Evolutionary conservation across 176 grass and related monocot species (phyloP).

Genomic region (Oryza officinalis): DNA sequence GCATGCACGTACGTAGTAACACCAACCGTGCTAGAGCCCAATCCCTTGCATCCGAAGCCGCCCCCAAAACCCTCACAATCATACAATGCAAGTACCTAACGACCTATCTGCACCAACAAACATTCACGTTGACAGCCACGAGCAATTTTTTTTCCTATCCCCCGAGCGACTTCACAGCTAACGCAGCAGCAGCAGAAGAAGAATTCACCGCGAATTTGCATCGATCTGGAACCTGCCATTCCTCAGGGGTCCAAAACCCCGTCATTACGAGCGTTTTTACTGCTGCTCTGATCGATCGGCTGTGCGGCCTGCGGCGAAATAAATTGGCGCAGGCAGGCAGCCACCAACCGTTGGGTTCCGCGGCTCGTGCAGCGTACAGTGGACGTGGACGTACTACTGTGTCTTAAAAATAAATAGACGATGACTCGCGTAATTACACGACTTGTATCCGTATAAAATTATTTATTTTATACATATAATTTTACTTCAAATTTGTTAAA

Average conservation of each 20-base stretch:
- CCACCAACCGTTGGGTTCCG: slow-evolving; percentile 15
- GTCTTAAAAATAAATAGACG: no score
- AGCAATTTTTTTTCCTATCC: neutral
- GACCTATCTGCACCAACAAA: neutral
- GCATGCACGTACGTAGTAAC: neutral
- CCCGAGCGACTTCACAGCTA: neutral
- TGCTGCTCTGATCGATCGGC: neutral
- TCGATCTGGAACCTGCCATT: neutral
- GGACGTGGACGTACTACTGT: no score
- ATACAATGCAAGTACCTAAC: slow-evolving; percentile 3
- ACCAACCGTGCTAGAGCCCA: neutral
- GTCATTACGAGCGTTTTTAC: neutral
- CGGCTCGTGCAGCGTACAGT: neutral
- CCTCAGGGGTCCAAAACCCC: neutral
- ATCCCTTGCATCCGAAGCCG: neutral
- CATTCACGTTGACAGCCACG: neutral
- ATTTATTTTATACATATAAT: no score
- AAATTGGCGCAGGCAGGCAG: slow-evolving; percentile 8
- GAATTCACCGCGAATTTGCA: neutral
- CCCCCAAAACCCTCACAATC: neutral
- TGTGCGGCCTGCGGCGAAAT: slow-evolving; percentile 11
- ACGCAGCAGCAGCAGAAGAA: neutral
- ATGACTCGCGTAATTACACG: no score
- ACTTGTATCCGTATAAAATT: no score
- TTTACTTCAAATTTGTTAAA: no score